phyloP scores from a whole-genome alignment of 495 filamentous ascomycete genomes.

The Penicillium antarcticum region DNA sequence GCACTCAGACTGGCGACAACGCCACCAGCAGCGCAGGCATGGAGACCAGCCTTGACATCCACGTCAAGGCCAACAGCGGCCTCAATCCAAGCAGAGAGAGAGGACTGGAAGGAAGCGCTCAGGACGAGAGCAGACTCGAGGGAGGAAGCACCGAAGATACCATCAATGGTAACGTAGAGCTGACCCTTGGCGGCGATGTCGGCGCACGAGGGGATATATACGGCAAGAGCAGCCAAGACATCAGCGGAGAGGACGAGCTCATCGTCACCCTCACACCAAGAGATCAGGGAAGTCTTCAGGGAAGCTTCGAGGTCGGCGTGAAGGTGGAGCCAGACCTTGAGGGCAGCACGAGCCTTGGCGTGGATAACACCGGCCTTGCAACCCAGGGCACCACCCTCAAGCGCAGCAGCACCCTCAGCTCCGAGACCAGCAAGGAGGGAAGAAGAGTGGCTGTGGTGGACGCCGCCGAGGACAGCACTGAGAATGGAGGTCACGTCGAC shows the following conservation, averaged over 20 bases:
- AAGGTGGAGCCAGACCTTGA: conserved; percentile 33
- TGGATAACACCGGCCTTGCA: conserved; percentile 32
- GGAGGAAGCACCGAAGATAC: conserved; percentile 33
- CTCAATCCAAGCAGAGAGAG: conserved; percentile 31
- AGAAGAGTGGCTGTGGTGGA: conserved; percentile 12
- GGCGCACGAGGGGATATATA: conserved; percentile 37
- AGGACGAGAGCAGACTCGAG: conserved; percentile 33
- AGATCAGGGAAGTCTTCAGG: conserved; percentile 27
- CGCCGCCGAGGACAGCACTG: conserved; percentile 21
- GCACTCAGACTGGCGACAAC: conserved; percentile 29
- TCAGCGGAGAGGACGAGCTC: conserved; percentile 19
- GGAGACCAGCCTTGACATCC: conserved; percentile 33
- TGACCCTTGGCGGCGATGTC: conserved; percentile 37
- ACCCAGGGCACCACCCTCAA: conserved; percentile 39
- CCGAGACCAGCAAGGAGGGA: conserved; percentile 30
- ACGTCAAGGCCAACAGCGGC: conserved; percentile 21
- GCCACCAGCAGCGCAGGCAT: conserved; percentile 38
- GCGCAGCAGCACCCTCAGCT: conserved; percentile 38
- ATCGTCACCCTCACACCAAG: conserved; percentile 27
- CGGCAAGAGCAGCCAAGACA: conserved; percentile 26
- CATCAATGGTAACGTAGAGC: conserved; percentile 38
- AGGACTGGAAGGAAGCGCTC: conserved; percentile 26
- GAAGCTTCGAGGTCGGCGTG: conserved; percentile 24
- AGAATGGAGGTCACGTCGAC: conserved; percentile 22
- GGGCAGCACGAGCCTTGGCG: conserved; percentile 25